Conservation (phyloP, 139 green algal species). For the Pleodorina starrii region DNA sequence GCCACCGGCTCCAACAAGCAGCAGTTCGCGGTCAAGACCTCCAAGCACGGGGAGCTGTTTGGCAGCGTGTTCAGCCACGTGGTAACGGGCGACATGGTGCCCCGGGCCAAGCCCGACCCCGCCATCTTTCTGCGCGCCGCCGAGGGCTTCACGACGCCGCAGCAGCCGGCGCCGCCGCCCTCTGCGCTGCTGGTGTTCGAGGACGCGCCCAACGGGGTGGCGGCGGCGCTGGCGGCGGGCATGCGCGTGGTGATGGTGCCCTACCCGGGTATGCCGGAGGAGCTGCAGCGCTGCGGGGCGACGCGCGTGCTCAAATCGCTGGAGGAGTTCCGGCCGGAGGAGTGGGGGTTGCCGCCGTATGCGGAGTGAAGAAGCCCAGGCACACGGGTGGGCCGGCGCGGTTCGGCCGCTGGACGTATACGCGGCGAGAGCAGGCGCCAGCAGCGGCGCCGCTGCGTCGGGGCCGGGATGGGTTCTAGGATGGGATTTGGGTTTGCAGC, state of each 20-base stretch:
- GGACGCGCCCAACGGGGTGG: slow-evolving; percentile 82
- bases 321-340: slow-evolving; percentile 56
- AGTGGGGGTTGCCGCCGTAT: slow-evolving; percentile 63
- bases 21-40: slow-evolving; percentile 88
- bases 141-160: slow-evolving; percentile 61
- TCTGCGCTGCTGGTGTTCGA: slow-evolving; percentile 82
- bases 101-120: slow-evolving; percentile 74
- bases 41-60: slow-evolving; percentile 79
- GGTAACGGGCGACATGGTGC: slow-evolving; percentile 76
- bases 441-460: no score
- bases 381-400: no score
- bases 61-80: slow-evolving; percentile 75
- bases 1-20: slow-evolving; percentile 81
- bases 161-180: background rate
- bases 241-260: slow-evolving; percentile 75
- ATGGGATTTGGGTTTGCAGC: no score
- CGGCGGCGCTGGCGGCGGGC: slow-evolving; percentile 77
- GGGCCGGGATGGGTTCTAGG: no score
- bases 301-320: slow-evolving; percentile 58
- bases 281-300: background rate
- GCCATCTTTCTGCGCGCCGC: slow-evolving; percentile 88
- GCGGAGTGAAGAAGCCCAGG: no score
- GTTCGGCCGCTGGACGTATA: no score
- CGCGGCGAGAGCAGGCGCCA: no score
- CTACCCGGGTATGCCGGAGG: slow-evolving; percentile 35